Evolutionary conservation across 805 yeast genomes (phyloP).

Genomic region (Yarrowia sp.): DNA sequence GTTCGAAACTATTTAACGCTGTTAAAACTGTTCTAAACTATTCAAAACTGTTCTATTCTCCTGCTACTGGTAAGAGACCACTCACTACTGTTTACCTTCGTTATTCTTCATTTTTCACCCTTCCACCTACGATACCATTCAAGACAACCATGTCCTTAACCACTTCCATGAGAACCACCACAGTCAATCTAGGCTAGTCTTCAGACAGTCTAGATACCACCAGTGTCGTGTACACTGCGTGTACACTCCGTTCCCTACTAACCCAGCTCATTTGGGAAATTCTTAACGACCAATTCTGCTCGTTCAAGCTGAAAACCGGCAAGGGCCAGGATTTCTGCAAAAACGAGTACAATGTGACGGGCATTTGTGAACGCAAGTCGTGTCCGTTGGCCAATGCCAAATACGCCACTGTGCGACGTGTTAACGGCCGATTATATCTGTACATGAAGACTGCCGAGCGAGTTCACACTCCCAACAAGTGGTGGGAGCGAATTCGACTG

Average conservation of each 20-base stretch:
- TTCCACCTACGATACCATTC: too few relatives aligned
- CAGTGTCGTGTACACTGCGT: too few relatives aligned
- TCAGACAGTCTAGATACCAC: too few relatives aligned
- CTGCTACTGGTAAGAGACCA: too few relatives aligned
- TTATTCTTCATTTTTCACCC: too few relatives aligned
- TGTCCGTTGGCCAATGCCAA: conserved; percentile 85
- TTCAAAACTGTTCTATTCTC: too few relatives aligned
- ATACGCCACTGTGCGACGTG: conserved; percentile 40
- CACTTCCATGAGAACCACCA: too few relatives aligned
- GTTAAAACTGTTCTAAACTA: too few relatives aligned
- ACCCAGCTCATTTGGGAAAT: conserved; percentile 90
- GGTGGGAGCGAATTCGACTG: conserved; percentile 93
- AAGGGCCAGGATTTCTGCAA: conserved; percentile 90
- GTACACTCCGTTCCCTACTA: background rate
- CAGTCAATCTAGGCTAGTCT: too few relatives aligned
- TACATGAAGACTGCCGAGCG: conserved; percentile 98
- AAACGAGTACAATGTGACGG: conserved; percentile 93
- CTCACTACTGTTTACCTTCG: too few relatives aligned
- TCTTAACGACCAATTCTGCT: conserved; percentile 91
- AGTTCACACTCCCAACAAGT: conserved; percentile 87
- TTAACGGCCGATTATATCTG: conserved; percentile 38
- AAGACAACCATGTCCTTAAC: too few relatives aligned
- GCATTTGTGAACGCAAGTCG: conserved; percentile 86
- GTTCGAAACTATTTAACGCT: too few relatives aligned
- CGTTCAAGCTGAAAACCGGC: conserved; percentile 85